Base-by-base conservation (phyloP, 768 basidiomycete species). In the Aureoboletus auriporus region DNA sequence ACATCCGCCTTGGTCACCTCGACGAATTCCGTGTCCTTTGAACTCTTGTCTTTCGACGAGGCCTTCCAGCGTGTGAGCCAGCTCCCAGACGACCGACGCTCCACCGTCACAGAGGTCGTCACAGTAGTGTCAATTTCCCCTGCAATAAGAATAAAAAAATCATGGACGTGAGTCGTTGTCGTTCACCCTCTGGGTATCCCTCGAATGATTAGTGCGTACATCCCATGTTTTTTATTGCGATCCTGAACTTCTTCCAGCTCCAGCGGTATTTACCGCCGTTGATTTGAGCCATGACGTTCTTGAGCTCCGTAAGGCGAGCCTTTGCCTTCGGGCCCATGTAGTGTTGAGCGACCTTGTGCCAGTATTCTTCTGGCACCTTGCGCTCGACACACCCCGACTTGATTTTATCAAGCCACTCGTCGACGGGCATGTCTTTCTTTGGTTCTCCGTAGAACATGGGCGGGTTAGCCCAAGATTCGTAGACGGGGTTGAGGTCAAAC, bases 171-270 rank as follows among this genome's bases (percentile, higher is more conserved):
- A 55, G 47, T 33, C 14, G 4, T 29, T 16, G 16, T 14, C 12
- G 20, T 17, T 36, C 34, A 33, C 12, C 39, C 43, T 52, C 44
- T 34, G n/a, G 23, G 27, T 27, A 35, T 17, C 14, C 10, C 39
- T 2, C 31, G 14, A 38, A 35, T 36, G 27, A 52, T 51, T 36
- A 28, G 28, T 35, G 76, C 88, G 64, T 58, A 89, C 88, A 89
- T 39, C 86, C 84, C 85, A 90, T 86, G 64, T 80, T 89, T 50
- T 75, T 69, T 79, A 90, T 83, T 4, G 87, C 88, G 45, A 85
- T 72, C 67, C 76, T 82, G 70, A 84, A 90, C 57, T 80, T 86
- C 70, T 88, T 86, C 88, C 88, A 90, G 52, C 77, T 83, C 88
- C 88, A 90, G 42, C 79, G 73, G 60, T 89, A 89, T 56, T 80